Base-by-base conservation (phyloP, 75 land plant species). In the Ceratopteris richardii region DNA sequence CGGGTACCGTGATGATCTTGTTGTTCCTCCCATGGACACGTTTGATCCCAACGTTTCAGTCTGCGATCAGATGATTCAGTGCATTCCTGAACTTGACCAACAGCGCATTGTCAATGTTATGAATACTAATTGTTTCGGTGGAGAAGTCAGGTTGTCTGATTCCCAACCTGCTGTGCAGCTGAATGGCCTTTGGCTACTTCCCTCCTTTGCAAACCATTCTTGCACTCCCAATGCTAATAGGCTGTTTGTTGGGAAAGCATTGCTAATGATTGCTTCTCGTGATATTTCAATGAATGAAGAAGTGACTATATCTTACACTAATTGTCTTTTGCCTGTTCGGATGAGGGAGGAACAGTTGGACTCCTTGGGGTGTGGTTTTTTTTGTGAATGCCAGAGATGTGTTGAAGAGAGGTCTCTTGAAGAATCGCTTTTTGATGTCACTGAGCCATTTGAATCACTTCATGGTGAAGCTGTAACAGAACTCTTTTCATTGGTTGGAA, bases 151-250 rank as follows among this genome's bases (percentile, higher is more conserved):
- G 9, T 33, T 33, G 37, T 3, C 37, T 9, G 37, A 33, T 33
- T 33, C 37, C 7, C 7, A 33, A 9, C 37, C 37, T 33, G 7
- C 37, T 4, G 9, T 9, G 3, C 37, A 3, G 23, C 2, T 29
- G 1, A 46, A 21, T 3, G 70, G 75, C 2, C 52, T 72, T 13
- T 66, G 70, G 75, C 29, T 54, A 28, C 65, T 67, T 1, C 65
- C 75, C 2, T 66, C 74, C 1, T 66, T 73, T 33, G 44, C 67
- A 26, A 73, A 73, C 48, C 75, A 72, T 44, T 72, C 71, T 0
- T 66, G 70, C 54, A 21, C 28, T 12, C 70, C 75, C 1, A 72
- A 72, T 31, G 52, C 57, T 0, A 47, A 44, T 14, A 51, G 56
- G 7, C 43, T 58, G 0, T 0, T 66, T 7, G 71, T 72, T 9